Percentiles rank a stretch among this genome's conserved stretches.
Evolutionary conservation across 2,329 filamentous ascomycete species (phyloP).

Genomic region (Ascochyta koolunga): DNA sequence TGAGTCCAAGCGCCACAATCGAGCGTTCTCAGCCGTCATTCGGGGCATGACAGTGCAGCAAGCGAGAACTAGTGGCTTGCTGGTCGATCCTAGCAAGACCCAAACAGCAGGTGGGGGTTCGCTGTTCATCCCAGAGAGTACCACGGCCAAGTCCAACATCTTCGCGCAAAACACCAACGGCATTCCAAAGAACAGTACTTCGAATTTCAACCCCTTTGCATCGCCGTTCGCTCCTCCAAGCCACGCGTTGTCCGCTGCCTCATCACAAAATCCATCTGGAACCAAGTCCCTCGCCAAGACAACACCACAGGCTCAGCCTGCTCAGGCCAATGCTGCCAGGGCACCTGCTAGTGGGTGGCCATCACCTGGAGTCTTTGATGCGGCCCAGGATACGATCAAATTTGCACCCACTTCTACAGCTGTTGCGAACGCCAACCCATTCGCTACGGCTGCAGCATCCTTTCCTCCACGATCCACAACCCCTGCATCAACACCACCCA

Average conservation of each 20-base stretch:
- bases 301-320: not conserved
- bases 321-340: not conserved
- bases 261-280: slow-evolving; percentile 20
- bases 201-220: slow-evolving; percentile 25
- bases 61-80: slow-evolving; percentile 57
- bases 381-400: slow-evolving; percentile 33
- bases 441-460: not conserved
- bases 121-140: slow-evolving; percentile 50
- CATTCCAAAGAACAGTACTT: slow-evolving; percentile 5
- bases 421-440: slow-evolving; percentile 16
- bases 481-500: slow-evolving; percentile 8
- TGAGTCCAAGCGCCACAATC: slow-evolving; percentile 63
- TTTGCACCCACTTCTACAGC: slow-evolving; percentile 25
- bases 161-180: slow-evolving; percentile 18
- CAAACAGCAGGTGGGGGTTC: slow-evolving; percentile 41
- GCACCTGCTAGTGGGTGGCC: slow-evolving; percentile 1
- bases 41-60: slow-evolving; percentile 61
- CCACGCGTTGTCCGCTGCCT: not conserved
- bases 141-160: slow-evolving; percentile 13
- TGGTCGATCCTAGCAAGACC: slow-evolving; percentile 49
- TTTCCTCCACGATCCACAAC: slow-evolving; percentile 5
- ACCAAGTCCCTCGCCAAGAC: slow-evolving; percentile 7
- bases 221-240: slow-evolving; percentile 25
- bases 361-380: slow-evolving; percentile 39
- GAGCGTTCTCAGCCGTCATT: slow-evolving; percentile 63